Conservation (phyloP, 2,329 filamentous ascomycete genomes). For the Cladophialophora carrionii region DNA sequence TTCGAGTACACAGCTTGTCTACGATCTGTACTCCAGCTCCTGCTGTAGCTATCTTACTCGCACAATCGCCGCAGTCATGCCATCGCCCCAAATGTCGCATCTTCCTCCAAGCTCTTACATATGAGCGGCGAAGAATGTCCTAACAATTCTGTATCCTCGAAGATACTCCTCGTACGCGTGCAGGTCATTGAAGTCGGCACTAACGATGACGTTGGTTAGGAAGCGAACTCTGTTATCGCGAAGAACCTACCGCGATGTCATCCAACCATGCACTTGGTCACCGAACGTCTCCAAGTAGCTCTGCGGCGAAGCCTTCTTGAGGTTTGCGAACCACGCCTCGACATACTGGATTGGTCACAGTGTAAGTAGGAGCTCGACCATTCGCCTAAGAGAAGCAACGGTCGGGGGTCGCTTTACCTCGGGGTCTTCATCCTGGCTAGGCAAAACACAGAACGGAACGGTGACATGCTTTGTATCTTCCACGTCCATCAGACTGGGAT, state of each 20-base stretch:
- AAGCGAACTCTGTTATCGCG: background rate
- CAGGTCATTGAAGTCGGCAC: conserved; percentile 29
- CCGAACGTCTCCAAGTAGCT: conserved; percentile 40
- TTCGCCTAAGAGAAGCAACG: background rate
- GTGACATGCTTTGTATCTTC: conserved; percentile 55
- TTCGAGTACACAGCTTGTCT: background rate
- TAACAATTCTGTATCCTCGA: conserved; percentile 27
- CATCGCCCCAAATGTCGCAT: background rate
- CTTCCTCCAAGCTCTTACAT: conserved; percentile 38
- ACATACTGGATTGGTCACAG: conserved; percentile 20
- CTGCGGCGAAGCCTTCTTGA: conserved; percentile 35
- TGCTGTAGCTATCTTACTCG: background rate
- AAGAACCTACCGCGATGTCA: conserved; percentile 36
- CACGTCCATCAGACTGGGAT: conserved; percentile 59
- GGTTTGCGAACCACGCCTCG: conserved; percentile 35
- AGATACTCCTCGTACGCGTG: conserved; percentile 30
- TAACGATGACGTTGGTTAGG: background rate
- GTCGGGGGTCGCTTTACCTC: conserved; percentile 42
- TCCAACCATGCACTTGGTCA: conserved; percentile 43
- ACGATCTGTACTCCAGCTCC: background rate
- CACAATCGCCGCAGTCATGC: background rate
- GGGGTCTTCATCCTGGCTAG: conserved; percentile 55
- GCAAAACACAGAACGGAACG: conserved; percentile 57
- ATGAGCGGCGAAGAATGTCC: conserved; percentile 24
- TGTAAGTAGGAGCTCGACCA: background rate